A percentile compares a stretch with the other conserved stretches of the same genome.
phyloP scores from a whole-genome alignment of 129 eudicot genomes.

The Mikania micrantha region DNA sequence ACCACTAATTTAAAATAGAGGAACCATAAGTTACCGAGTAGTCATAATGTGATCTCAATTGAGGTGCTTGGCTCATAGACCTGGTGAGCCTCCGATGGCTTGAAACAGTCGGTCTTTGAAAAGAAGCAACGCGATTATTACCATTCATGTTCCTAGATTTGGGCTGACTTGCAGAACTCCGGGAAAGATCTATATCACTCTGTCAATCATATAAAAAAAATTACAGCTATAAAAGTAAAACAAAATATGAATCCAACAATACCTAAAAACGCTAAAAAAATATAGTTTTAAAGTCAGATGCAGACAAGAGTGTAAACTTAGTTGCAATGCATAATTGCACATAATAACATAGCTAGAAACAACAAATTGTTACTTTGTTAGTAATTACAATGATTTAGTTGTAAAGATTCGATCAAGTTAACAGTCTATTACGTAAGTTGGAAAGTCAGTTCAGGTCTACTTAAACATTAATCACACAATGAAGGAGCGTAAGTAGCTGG shows the following conservation, averaged over 20 bases:
- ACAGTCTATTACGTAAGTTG: no score
- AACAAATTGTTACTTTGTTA: no score
- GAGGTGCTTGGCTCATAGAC: slow-evolving; percentile 68
- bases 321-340: background rate
- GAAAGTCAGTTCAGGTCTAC: no score
- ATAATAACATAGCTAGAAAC: background rate
- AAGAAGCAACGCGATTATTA: slow-evolving; percentile 29
- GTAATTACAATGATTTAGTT: no score
- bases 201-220: slow-evolving; percentile 22
- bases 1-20: background rate
- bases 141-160: slow-evolving; percentile 30
- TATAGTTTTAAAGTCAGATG: background rate
- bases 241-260: slow-evolving; percentile 2
- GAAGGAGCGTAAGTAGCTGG: no score
- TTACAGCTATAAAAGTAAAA: background rate
- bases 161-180: slow-evolving; percentile 27
- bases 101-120: slow-evolving; percentile 41
- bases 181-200: slow-evolving; percentile 60
- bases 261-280: background rate
- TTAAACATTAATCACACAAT: no score
- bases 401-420: no score
- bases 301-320: background rate
- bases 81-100: slow-evolving; percentile 50
- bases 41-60: slow-evolving; percentile 53
- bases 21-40: slow-evolving; percentile 55